phyloP scores from a whole-genome alignment of 495 filamentous ascomycete genomes.

The Penicillium paxilli region DNA sequence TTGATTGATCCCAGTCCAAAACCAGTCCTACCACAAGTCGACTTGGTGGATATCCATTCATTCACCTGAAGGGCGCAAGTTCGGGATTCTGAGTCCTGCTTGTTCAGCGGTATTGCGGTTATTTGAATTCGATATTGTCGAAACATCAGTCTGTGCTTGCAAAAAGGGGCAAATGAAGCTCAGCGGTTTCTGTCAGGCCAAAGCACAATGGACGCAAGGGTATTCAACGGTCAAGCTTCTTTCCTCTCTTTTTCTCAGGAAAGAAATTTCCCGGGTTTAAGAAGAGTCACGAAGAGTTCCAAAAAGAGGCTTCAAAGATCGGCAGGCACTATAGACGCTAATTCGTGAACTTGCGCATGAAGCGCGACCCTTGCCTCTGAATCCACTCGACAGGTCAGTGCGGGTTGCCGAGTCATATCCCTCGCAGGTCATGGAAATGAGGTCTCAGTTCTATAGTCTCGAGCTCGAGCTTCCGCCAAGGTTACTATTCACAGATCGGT shows the following conservation, averaged over 20 bases:
- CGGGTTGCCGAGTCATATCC: constrained; percentile 5
- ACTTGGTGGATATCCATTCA: not conserved
- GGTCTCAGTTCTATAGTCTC: not conserved
- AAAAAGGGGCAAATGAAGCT: not conserved
- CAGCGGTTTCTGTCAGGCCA: not conserved
- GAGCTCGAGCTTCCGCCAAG: not conserved
- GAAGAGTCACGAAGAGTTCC: not conserved
- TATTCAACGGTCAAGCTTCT: constrained; percentile 1
- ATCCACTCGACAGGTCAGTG: constrained; percentile 5
- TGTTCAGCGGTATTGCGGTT: too few species aligned
- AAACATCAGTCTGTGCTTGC: not conserved
- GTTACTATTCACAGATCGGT: not conserved
- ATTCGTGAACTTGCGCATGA: constrained; percentile 2
- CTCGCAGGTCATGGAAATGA: constrained; percentile 11
- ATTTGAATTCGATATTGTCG: not conserved
- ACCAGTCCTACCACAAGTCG: not conserved
- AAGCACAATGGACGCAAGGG: constrained; percentile 8
- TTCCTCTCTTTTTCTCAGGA: not conserved
- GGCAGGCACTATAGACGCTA: constrained; percentile 4
- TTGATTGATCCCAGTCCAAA: not conserved
- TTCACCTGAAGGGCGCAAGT: not conserved
- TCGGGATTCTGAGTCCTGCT: too few species aligned
- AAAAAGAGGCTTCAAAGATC: constrained; percentile 2
- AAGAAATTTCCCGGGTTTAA: not conserved
- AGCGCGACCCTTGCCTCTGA: constrained; percentile 17